Base-by-base conservation (phyloP, 352 stramenopile genomes). In the Globisporangium middletonii region DNA sequence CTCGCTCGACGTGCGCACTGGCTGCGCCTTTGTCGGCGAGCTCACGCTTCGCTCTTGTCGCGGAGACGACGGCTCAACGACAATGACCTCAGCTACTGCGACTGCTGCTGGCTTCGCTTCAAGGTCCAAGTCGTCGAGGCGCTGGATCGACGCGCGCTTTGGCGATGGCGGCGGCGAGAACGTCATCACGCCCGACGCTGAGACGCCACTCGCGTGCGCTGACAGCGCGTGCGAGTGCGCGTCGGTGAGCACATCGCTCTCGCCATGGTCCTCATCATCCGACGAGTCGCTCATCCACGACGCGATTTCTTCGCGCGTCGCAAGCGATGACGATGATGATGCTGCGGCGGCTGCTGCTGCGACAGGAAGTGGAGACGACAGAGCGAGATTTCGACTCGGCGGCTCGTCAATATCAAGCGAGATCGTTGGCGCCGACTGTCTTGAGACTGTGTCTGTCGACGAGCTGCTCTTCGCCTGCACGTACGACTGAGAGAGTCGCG, bases 151-250 rank as follows among this genome's bases (percentile, higher is more conserved):
- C 19, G 19, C 8, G 11, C 23, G 48, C 30, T 57, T 53, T 45
- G 57, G 57, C 1, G 49, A 57, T 11, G 57, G n/a, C 26, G 23
- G 41, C 8, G 56, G 56, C 43, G 57, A 57, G 19, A 43, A 27
- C 42, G 38, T 30, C 9, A n/a, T 50, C 9, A 16, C 44, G 15
- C 13, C 23, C n/a, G 19, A 26, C 37, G 19, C 50, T 4, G 35
- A 28, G 50, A 55, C 19, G 19, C 19, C n/a, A 27, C 37, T 48
- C 13, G 37, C 23, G 2, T 12, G 13, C 15, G 50, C 38, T 2
- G 12, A 16, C 5, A 19, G 15, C 16, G 43, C 30, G 23, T 26
- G 4, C 23, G 13, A 13, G 13, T 51, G 26, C 18, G 16, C 30
- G n/a, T 37, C n/a, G 27, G 45, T n/a, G 12, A 45, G 11, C 9